Conservation (phyloP, 1,284 basidiomycete genomes). For the Trichosporon inkin region DNA sequence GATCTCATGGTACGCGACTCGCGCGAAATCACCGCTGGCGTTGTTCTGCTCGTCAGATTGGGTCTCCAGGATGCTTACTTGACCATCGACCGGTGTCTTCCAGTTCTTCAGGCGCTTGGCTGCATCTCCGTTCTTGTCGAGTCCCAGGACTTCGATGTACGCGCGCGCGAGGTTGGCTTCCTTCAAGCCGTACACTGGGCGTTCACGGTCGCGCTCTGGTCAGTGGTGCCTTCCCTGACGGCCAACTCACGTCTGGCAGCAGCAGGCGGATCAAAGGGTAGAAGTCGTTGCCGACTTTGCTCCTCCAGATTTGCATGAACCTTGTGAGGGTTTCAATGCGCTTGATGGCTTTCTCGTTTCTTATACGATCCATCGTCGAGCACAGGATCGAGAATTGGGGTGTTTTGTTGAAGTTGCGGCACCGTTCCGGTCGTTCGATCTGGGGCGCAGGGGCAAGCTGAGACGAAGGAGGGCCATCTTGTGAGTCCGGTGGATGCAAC, state of each 20-base stretch:
- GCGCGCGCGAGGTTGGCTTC: constrained; percentile 85
- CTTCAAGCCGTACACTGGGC: constrained; percentile 83
- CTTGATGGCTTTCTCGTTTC: constrained; percentile 41
- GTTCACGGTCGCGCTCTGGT: constrained; percentile 77
- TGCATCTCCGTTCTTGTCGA: constrained; percentile 70
- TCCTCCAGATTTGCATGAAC: constrained; percentile 49
- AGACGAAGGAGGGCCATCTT: background rate
- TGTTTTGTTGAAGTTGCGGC: constrained; percentile 45
- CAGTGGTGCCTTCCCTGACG: background rate
- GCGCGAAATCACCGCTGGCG: constrained; percentile 72
- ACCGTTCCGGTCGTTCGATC: constrained; percentile 46
- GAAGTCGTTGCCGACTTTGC: constrained; percentile 52
- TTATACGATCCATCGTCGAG: constrained; percentile 45
- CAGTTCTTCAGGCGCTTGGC: constrained; percentile 76
- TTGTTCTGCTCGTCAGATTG: constrained; percentile 13
- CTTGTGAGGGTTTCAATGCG: constrained; percentile 39
- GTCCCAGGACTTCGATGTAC: constrained; percentile 80
- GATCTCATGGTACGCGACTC: constrained; percentile 77
- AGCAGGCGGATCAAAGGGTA: constrained; percentile 53
- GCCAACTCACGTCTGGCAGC: constrained; percentile 51
- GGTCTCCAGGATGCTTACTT: constrained; percentile 22
- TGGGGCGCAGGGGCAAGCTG: constrained; percentile 26
- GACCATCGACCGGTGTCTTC: constrained; percentile 65
- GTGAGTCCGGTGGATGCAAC: background rate
- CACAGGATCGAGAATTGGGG: constrained; percentile 48